Evolutionary conservation across 2,329 filamentous ascomycete species (phyloP).

Genomic region (Beauveria bassiana): DNA sequence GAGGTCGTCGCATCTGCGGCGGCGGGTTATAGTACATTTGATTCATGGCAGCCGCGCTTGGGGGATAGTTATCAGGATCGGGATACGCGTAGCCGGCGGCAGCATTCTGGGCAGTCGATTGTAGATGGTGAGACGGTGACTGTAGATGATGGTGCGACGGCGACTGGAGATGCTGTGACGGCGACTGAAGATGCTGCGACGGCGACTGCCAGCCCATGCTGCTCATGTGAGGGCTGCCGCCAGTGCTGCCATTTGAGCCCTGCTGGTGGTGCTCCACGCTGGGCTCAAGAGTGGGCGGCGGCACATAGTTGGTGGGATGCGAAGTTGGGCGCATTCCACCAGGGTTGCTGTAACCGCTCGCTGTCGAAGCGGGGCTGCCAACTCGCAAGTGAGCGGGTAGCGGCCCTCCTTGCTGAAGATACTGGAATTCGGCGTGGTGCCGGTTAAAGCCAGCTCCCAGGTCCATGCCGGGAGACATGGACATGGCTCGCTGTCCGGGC

Average conservation of each 20-base stretch:
- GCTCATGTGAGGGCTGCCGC: conserved; percentile 77
- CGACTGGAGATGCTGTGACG: conserved; percentile 43
- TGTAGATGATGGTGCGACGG: conserved; percentile 50
- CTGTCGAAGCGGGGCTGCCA: conserved; percentile 59
- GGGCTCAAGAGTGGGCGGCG: conserved; percentile 77
- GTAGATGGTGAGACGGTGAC: conserved; percentile 47
- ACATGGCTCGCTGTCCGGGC: conserved; percentile 68
- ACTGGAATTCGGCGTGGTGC: conserved; percentile 57
- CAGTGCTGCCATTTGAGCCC: conserved; percentile 58
- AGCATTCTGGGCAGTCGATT: conserved; percentile 45
- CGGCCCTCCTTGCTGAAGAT: conserved; percentile 64
- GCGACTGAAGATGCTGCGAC: conserved; percentile 44
- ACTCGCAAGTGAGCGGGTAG: conserved; percentile 78
- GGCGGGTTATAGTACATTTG: conserved; percentile 68
- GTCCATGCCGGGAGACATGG: conserved; percentile 72
- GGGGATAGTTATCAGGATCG: conserved; percentile 68
- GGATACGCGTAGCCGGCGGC: conserved; percentile 64
- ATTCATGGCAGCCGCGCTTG: conserved; percentile 47
- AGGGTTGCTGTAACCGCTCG: conserved; percentile 41
- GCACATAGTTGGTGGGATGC: conserved; percentile 76
- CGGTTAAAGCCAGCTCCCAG: conserved; percentile 65
- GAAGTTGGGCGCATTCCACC: conserved; percentile 64
- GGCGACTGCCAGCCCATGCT: conserved; percentile 65
- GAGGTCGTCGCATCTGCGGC: conserved; percentile 58
- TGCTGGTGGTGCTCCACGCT: conserved; percentile 72